Base-by-base conservation (phyloP, 2,329 filamentous ascomycete genomes). In the Fusarium penzigii region DNA sequence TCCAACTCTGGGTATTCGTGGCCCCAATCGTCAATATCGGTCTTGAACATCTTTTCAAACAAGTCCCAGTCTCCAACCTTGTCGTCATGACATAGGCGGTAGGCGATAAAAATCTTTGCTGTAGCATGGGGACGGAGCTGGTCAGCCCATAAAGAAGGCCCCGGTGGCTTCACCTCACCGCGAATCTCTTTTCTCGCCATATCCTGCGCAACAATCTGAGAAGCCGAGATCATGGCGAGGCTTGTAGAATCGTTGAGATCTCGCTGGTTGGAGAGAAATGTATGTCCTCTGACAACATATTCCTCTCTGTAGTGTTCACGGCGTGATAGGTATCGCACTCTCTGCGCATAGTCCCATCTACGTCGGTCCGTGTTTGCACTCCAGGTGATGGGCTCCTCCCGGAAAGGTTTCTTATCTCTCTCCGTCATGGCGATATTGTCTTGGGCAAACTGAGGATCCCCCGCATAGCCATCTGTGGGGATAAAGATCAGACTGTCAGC, bases 391-490 rank as follows among this genome's bases (percentile, higher is more conserved):
- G 53, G 39, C 0, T 56, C 13, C 42, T 49, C 45, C 2, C 56
- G 44, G 8, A 56, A 56, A 0, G 39, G 40, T 10, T 20, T 14
- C 1, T 9, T n/a, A 3, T 56, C 49, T 10, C 32, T 53, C 4
- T 20, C 39, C 17, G 49, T 45, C 1, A 56, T 14, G 1, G n/a
- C 17, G 13, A 42, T 46, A 6, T 47, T 20, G 3, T 63, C 59
- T 39, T 65, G 52, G 0, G 53, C 40, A 0, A 52, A 45, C 0
- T 64, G 45, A 6, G 7, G 46, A 3, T 58, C 56, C 12, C 66
- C 66, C 12, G 59, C 58, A 17, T 68, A 68, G 0, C 66, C 66
- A n/a, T 68, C 65, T 13, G 57, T 65, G 5, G 66, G 62, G 11
- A 68, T 25, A 29, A 62, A 63, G 5, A 68, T 65, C 5, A 39